phyloP scores from a whole-genome alignment of 805 yeast species.

The Priceomyces carsonii region DNA sequence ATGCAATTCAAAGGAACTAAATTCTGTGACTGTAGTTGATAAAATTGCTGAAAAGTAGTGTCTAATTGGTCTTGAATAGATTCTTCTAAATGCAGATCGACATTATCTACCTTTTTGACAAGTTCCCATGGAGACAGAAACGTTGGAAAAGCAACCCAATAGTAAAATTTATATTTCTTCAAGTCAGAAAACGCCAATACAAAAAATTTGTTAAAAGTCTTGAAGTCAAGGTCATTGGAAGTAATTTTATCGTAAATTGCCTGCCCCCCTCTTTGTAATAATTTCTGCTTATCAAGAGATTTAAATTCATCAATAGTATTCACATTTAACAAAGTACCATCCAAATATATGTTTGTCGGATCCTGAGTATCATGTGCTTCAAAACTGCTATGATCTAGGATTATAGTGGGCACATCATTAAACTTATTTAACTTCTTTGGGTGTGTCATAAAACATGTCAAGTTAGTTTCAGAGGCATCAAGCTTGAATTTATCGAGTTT shows the following conservation, averaged over 20 bases:
- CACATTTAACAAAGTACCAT: slow-evolving; percentile 52
- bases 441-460: slow-evolving; percentile 46
- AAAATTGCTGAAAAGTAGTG: too few species aligned
- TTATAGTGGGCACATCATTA: slow-evolving; percentile 34
- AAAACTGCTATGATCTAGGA: slow-evolving; percentile 36
- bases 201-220: slow-evolving; percentile 36
- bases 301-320: slow-evolving; percentile 90
- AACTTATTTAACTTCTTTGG: slow-evolving; percentile 35
- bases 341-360: slow-evolving; percentile 16
- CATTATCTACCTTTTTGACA: slow-evolving; percentile 7
- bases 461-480: slow-evolving; percentile 44
- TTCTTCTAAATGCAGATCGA: too few species aligned
- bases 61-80: too few species aligned
- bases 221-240: slow-evolving; percentile 25
- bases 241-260: slow-evolving; percentile 23
- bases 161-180: slow-evolving; percentile 81
- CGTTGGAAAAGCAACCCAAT: slow-evolving; percentile 87
- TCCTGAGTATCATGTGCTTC: slow-evolving; percentile 9
- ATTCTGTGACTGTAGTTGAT: not conserved
- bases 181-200: slow-evolving; percentile 78
- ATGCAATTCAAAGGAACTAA: not conserved
- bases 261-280: slow-evolving; percentile 46
- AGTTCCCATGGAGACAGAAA: slow-evolving; percentile 53
- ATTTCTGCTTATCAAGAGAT: slow-evolving; percentile 57
- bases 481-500: slow-evolving; percentile 76